Base-by-base conservation (phyloP, 177 flowering plant genomes). In the Vitis hybrid region DNA sequence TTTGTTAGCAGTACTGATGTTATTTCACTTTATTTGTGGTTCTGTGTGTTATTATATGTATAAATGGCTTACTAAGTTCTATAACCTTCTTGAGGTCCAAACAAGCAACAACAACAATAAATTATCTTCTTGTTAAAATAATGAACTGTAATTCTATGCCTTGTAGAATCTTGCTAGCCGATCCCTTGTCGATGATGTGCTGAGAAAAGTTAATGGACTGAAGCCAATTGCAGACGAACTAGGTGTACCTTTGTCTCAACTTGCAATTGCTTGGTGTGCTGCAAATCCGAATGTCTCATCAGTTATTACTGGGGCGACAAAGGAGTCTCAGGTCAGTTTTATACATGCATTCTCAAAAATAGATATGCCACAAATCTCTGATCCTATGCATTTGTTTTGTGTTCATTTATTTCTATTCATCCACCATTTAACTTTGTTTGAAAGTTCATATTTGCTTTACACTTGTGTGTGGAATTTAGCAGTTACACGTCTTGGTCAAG, bases 201-300 rank as follows among this genome's bases (percentile, higher is more conserved):
- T 96, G 85, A 91, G 68, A 71, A 96, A 96, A 69, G 99, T 93
- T 15, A 74, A 81, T 62, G 94, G 95, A 35, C 77, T 96, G 76
- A 82, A 83, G 77, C 99, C 99, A 66, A 92, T 93, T 72, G 99
- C 99, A 6, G 89, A 87, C 21, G 97, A 93, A 69, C 82, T 96
- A 27, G 89, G 85, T 50, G 99, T 96, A 62, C 87, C 97, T 11
- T 65, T 96, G 67, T 70, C 99, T 75, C 99, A 96, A 75, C 97
- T 96, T 70, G 93, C 99, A 57, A 93, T 96, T 80, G 99, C 99
- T 65, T 96, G 99, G 99, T 96, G 98, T 79, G 97, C 98, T 72
- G 66, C 97, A 12, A 96, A 96, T 76, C 99, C 99, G 21, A 91
- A 96, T 72, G 99, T 93, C 16, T 89, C 97, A 24, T 91, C 99